These are phyloP conservation scores for Tilletiopsis washingtonensis DNA, from an alignment of 1,284 basidiomycete genomes.

Conservation along the genomic window DNA sequence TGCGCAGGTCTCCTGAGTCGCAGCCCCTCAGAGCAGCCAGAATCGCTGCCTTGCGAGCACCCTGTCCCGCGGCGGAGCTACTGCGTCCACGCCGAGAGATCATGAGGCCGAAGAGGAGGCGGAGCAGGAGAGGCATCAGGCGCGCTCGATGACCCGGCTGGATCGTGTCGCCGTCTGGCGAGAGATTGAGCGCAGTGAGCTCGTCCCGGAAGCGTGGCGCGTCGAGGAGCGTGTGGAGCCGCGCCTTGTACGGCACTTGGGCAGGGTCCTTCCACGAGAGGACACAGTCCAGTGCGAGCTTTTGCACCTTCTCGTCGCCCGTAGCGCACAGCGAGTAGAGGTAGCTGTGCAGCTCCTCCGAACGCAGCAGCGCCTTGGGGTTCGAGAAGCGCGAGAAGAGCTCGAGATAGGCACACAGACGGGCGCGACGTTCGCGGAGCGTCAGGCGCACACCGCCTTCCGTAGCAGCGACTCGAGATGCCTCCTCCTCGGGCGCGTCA, in stretches of 20 bases:
- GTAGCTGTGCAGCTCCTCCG: constrained; percentile 60
- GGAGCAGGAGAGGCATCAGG: constrained; percentile 66
- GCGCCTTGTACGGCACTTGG: constrained; percentile 62
- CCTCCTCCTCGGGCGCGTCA: neutral
- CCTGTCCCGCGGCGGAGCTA: constrained; percentile 47
- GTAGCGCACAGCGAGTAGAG: constrained; percentile 75
- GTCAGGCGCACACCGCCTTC: constrained; percentile 8
- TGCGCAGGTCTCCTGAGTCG: constrained; percentile 63
- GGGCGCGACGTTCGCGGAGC: constrained; percentile 22
- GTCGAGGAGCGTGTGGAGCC: constrained; percentile 67
- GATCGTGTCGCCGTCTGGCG: constrained; percentile 51
- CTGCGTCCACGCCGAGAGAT: constrained; percentile 65
- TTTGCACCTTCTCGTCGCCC: constrained; percentile 73
- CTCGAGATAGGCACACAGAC: constrained; percentile 57
- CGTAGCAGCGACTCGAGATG: too few species aligned
- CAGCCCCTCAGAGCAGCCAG: constrained; percentile 66
- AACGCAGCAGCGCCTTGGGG: constrained; percentile 72
- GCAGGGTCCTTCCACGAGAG: constrained; percentile 72
- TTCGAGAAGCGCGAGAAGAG: constrained; percentile 84
- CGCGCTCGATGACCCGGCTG: constrained; percentile 60
- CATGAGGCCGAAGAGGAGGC: constrained; percentile 83
- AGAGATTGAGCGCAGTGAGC: constrained; percentile 58
- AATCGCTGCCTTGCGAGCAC: constrained; percentile 68
- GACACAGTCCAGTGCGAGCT: constrained; percentile 68
- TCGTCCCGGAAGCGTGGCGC: constrained; percentile 82